Conservation (phyloP, 1,139 yeast species). For the Arxiozyma slooffiae region DNA sequence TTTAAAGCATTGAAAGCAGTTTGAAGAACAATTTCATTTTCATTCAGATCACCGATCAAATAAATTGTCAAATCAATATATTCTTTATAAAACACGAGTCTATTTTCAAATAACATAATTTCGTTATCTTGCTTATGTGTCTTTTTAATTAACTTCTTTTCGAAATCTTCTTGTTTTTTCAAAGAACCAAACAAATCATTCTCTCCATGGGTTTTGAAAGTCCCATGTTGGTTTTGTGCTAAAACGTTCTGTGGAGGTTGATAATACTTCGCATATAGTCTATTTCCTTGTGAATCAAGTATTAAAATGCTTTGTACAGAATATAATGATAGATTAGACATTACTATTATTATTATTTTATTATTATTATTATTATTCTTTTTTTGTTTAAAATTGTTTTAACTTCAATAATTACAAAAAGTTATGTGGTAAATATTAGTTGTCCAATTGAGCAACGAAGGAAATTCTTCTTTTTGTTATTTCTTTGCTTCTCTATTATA, state of each 20-base stretch:
- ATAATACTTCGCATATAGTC: conserved; percentile 81
- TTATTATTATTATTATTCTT: no score
- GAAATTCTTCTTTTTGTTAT: no score
- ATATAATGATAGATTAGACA: conserved; percentile 48
- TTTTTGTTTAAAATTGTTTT: not conserved
- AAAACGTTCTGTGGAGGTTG: conserved; percentile 37
- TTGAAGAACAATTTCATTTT: conserved; percentile 76
- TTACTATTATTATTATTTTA: not conserved
- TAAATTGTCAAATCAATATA: conserved; percentile 62
- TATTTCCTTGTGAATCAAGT: conserved; percentile 70
- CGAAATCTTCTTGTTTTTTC: conserved; percentile 69
- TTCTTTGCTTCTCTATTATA: not conserved
- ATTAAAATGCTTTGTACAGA: conserved; percentile 68
- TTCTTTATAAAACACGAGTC: conserved; percentile 75
- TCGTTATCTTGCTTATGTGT: conserved; percentile 76
- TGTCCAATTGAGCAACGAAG: not conserved
- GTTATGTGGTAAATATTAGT: no score
- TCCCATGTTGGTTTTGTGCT: not conserved
- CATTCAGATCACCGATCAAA: conserved; percentile 64
- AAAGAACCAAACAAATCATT: conserved; percentile 32
- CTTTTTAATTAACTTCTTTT: conserved; percentile 58
- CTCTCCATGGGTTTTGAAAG: conserved; percentile 27
- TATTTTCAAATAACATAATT: conserved; percentile 67
- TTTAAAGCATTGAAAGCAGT: conserved; percentile 68
- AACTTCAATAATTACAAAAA: no score